Conservation (phyloP, 768 basidiomycete genomes). For the Sistotremastrum niveocremeum region DNA sequence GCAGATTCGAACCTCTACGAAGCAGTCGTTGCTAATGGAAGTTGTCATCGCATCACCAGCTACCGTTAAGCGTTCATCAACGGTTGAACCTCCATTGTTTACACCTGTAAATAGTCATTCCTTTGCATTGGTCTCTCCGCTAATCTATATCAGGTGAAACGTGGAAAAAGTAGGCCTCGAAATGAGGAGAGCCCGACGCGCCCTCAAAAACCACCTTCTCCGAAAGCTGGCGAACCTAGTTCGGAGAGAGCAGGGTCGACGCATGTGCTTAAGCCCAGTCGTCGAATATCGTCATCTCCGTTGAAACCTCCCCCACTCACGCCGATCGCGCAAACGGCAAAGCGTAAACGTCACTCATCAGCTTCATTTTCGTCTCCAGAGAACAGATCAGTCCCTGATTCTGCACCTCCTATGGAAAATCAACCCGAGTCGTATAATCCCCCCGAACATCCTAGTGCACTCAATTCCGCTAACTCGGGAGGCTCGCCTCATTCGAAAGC, state of each 20-base stretch:
- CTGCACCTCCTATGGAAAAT: background rate
- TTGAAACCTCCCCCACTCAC: background rate
- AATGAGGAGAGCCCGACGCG: background rate
- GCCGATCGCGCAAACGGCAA: background rate
- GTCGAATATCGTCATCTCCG: constrained; percentile 2
- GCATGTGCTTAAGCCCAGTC: constrained; percentile 9
- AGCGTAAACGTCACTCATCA: constrained; percentile 8
- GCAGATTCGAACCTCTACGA: no score
- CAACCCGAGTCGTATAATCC: background rate
- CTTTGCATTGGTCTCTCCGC: no score
- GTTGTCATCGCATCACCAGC: no score
- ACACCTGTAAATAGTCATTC: no score
- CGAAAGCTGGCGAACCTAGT: background rate
- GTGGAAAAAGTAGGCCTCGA: background rate
- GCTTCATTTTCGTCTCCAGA: constrained; percentile 1
- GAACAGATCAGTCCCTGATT: background rate
- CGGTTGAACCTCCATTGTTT: no score
- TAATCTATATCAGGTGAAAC: background rate
- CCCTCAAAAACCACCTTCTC: background rate
- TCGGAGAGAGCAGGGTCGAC: background rate
- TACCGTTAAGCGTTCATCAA: no score
- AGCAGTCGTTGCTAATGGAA: no score
- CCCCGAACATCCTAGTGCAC: background rate
- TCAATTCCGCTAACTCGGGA: no score
- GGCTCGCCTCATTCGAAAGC: no score